These are phyloP conservation scores for Tolypocladium ovalisporum DNA, from an alignment of 2,329 filamentous ascomycete species.

Conservation along the genomic window DNA sequence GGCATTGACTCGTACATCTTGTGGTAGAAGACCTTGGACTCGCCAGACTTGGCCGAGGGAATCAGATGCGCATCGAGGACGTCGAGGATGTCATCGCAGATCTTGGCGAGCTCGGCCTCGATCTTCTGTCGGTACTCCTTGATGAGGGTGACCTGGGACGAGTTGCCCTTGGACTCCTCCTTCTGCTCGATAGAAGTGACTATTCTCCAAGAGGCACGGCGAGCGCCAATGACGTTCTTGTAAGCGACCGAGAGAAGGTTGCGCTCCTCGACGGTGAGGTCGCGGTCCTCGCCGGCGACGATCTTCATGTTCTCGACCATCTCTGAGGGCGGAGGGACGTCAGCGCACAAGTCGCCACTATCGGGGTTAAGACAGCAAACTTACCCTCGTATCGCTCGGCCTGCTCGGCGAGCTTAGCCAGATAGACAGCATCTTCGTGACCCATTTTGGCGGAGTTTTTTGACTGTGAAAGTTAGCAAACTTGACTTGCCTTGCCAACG, in stretches of 20 bases:
- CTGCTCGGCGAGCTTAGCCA: slow-evolving; percentile 99
- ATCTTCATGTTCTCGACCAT: slow-evolving; percentile 99
- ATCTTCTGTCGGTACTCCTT: slow-evolving; percentile 99
- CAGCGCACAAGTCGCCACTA: slow-evolving; percentile 9
- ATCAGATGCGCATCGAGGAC: slow-evolving; percentile 92
- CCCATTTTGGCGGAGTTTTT: slow-evolving; percentile 58
- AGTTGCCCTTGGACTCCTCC: slow-evolving; percentile 98
- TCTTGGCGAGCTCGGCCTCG: slow-evolving; percentile 90
- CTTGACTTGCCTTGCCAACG: background rate
- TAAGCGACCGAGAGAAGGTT: slow-evolving; percentile 96
- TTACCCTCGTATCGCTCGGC: slow-evolving; percentile 99
- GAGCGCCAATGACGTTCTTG: slow-evolving; percentile 97
- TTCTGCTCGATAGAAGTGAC: slow-evolving; percentile 98
- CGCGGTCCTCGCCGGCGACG: slow-evolving; percentile 77
- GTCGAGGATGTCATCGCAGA: slow-evolving; percentile 94
- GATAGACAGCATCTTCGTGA: slow-evolving; percentile 98
- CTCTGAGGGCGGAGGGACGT: slow-evolving; percentile 45
- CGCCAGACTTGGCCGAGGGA: slow-evolving; percentile 84
- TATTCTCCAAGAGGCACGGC: slow-evolving; percentile 96
- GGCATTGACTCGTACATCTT: slow-evolving; percentile 60
- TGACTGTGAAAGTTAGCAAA: background rate
- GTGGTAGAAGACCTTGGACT: slow-evolving; percentile 99
- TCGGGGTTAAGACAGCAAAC: slow-evolving; percentile 17
- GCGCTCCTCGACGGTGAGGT: slow-evolving; percentile 86
- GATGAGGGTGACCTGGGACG: slow-evolving; percentile 79